Evolutionary conservation across 345 rosid genomes (phyloP).

Genomic region (Eucalyptus camaldulensis): DNA sequence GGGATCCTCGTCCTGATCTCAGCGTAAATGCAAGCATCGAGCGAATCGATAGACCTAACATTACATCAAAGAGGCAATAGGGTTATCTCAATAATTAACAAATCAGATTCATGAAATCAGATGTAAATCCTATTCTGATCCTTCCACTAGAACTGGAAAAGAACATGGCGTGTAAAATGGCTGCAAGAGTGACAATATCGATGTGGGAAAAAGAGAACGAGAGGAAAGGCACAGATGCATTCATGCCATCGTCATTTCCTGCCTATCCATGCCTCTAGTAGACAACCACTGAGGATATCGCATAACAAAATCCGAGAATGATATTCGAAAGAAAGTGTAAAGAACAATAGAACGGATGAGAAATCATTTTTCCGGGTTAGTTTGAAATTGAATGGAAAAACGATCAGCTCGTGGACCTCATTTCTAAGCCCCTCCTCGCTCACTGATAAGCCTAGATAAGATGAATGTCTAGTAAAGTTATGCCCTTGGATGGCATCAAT

Average conservation of each 20-base stretch:
- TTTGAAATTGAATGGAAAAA: background rate
- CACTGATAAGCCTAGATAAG: background rate
- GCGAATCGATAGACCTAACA: conserved; percentile 63
- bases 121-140: background rate
- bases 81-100: background rate
- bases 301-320: background rate
- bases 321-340: background rate
- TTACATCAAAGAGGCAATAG: background rate
- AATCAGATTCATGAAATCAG: background rate
- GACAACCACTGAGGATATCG: background rate
- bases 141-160: background rate
- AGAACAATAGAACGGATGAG: background rate
- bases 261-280: background rate
- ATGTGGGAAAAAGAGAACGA: background rate
- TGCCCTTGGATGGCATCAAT: background rate
- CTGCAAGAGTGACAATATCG: background rate
- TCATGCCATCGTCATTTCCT: background rate
- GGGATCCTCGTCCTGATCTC: conserved; percentile 84
- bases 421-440: background rate
- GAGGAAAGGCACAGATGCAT: background rate
- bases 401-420: background rate
- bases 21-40: conserved; percentile 69
- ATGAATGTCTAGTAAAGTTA: background rate
- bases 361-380: background rate
- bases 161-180: background rate